Percentiles rank a stretch among this genome's conserved stretches.
These are phyloP conservation scores for Podosphaera fusca DNA, from an alignment of 2,329 filamentous ascomycete species.

Conservation along the genomic window DNA sequence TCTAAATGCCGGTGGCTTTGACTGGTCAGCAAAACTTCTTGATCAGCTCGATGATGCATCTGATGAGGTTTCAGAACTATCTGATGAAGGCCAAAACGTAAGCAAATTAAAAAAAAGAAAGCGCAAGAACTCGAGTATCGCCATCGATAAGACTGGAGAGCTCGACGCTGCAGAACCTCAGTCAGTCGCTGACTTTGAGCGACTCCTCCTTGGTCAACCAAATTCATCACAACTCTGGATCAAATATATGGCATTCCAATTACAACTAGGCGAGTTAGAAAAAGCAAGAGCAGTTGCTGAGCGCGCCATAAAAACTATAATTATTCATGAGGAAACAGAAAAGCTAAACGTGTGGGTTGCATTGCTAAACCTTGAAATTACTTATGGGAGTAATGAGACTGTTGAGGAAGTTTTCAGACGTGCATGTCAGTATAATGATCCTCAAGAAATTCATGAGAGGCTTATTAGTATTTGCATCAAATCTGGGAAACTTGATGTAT, in stretches of 20 bases:
- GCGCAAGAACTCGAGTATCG: slow-evolving; percentile 50
- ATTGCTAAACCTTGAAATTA: slow-evolving; percentile 79
- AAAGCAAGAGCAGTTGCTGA: slow-evolving; percentile 79
- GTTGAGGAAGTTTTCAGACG: slow-evolving; percentile 75
- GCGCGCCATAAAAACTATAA: slow-evolving; percentile 75
- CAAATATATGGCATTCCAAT: slow-evolving; percentile 95
- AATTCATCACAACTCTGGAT: slow-evolving; percentile 92
- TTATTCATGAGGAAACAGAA: slow-evolving; percentile 72
- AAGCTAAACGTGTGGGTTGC: slow-evolving; percentile 93
- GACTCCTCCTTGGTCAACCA: slow-evolving; percentile 72
- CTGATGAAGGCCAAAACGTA: slow-evolving; percentile 15
- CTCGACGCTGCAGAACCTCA: slow-evolving; percentile 75
- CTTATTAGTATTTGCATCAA: slow-evolving; percentile 90
- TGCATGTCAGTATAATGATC: slow-evolving; percentile 83
- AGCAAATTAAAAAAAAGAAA: slow-evolving; percentile 42
- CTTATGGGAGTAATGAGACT: slow-evolving; percentile 63
- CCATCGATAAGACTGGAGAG: slow-evolving; percentile 78
- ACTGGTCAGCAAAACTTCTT: slow-evolving; percentile 59
- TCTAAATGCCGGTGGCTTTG: slow-evolving; percentile 55
- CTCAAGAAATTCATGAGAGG: slow-evolving; percentile 70
- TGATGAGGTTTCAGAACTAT: slow-evolving; percentile 23
- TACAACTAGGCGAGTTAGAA: slow-evolving; percentile 70
- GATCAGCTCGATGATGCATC: slow-evolving; percentile 23
- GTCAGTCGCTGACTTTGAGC: slow-evolving; percentile 78
- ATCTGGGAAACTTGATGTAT: slow-evolving; percentile 62